Base-by-base conservation (phyloP, 495 filamentous ascomycete species). In the Neurospora pannonica region DNA sequence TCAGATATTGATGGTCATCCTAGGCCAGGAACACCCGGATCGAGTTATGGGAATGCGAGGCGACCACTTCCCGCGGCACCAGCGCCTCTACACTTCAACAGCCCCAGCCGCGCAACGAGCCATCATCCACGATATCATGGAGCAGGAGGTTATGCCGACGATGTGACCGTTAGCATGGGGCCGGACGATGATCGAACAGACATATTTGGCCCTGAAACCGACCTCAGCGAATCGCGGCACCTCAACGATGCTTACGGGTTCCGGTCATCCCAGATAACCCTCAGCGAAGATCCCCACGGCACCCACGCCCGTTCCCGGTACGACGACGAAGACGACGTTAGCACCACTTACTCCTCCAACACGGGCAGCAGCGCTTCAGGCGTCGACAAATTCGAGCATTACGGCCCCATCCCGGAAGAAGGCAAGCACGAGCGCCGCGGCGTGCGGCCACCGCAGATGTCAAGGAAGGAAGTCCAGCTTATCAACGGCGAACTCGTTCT, bases 401-500 rank as follows among this genome's bases (percentile, higher is more conserved):
- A 97, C 80, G 96, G 94, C 0, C 93, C 94, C 11, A 95, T 94
- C 3, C 96, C 96, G 1, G 88, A 91, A 34, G 54, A 67, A 40
- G 93, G 92, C 11, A 91, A 92, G 72, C 97, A 98, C 80, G 89
- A 92, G 78, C 92, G 96, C 15, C 87, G 92, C 74, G 91, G 94
- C 38, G 93, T 97, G 60, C 89, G 96, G 72, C 87, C 92, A 43
- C 93, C 94, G 3, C 93, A 96, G 77, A 95, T 97, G 90, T 88
- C 92, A 31, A 96, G 93, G 85, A 97, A 96, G 75, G 94, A 98
- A 83, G 97, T 99, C 34, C 89, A 92, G 74, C 88, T 99, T 4
- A 94, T 98, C 87, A 98, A 98, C 80, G 97, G 97, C 79, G 94
- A 98, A 83, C 89, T 99, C 42, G 95, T 99, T 72, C 86, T 99